Conservation (phyloP, 345 rosid genomes). For the Zanthoxylum bungeanum region DNA sequence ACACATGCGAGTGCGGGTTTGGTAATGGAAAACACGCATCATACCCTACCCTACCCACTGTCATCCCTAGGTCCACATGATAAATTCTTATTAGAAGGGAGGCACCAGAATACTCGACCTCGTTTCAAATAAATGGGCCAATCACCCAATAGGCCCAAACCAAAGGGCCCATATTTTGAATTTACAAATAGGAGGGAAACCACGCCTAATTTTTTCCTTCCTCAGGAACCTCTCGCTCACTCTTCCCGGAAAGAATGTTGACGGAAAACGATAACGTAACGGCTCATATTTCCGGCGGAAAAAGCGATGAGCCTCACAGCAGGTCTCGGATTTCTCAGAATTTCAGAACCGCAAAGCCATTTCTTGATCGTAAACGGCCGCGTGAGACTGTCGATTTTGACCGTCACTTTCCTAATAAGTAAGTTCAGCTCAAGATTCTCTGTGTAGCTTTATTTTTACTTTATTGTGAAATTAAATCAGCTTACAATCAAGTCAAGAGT, state of each 20-base stretch:
- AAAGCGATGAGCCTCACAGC: constrained; percentile 25
- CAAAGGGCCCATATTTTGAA: no score
- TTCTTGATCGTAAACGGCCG: constrained; percentile 62
- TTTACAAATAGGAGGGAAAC: no score
- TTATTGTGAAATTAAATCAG: not conserved
- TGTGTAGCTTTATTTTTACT: not conserved
- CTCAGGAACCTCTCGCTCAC: not conserved
- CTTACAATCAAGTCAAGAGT: not conserved
- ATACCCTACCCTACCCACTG: no score
- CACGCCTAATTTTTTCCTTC: no score
- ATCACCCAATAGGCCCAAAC: no score
- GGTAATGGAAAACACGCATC: no score
- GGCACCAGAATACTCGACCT: no score
- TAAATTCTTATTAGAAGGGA: no score
- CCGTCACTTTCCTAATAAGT: constrained; percentile 32
- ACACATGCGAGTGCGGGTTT: no score
- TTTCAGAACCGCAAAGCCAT: constrained; percentile 63
- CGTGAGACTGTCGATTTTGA: constrained; percentile 20
- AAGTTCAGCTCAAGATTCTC: constrained; percentile 1
- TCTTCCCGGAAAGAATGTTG: not conserved
- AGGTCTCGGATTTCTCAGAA: constrained; percentile 53
- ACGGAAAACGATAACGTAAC: not conserved
- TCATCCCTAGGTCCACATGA: no score
- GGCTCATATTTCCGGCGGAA: constrained; percentile 4
- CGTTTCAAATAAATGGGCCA: no score